These are phyloP conservation scores for Nitzschia palea DNA, from an alignment of 108 stramenopile genomes.

Conservation along the genomic window DNA sequence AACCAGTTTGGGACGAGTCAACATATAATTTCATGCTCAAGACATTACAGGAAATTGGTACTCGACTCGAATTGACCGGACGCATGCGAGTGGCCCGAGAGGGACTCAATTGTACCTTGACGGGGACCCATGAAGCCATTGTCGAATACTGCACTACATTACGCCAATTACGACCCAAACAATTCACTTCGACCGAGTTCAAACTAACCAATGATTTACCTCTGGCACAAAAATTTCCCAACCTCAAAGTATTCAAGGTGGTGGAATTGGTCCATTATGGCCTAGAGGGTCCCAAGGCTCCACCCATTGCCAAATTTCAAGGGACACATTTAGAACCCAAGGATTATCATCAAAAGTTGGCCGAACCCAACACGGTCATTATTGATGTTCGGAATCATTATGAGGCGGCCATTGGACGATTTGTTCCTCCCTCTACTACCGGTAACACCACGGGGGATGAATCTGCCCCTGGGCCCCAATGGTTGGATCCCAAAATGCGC, in stretches of 20 bases:
- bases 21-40: slow-evolving; percentile 54
- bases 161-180: slow-evolving; percentile 53
- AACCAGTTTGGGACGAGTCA: slow-evolving; percentile 73
- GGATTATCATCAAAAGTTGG: slow-evolving; percentile 81
- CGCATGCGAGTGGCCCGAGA: slow-evolving; percentile 86
- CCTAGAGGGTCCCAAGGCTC: slow-evolving; percentile 67
- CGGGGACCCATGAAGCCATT: slow-evolving; percentile 46
- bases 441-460: background rate
- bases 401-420: slow-evolving; percentile 82
- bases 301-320: slow-evolving; percentile 58
- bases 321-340: slow-evolving; percentile 83
- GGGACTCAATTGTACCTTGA: slow-evolving; percentile 91
- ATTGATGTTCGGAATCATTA: slow-evolving; percentile 78
- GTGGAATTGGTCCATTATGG: slow-evolving; percentile 89
- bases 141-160: slow-evolving; percentile 61
- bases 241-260: slow-evolving; percentile 74
- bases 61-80: slow-evolving; percentile 59
- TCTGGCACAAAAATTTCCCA: slow-evolving; percentile 65
- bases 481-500: slow-evolving; percentile 89
- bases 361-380: slow-evolving; percentile 79
- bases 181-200: slow-evolving; percentile 82
- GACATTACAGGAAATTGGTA: slow-evolving; percentile 46
- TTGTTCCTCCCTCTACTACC: slow-evolving; percentile 62
- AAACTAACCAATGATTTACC: slow-evolving; percentile 80
- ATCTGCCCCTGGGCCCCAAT: slow-evolving; percentile 8